Percentiles rank a stretch among this genome's conserved stretches.
Conservation (phyloP, 352 stramenopile genomes). For the Phytopythium ostracodes region DNA sequence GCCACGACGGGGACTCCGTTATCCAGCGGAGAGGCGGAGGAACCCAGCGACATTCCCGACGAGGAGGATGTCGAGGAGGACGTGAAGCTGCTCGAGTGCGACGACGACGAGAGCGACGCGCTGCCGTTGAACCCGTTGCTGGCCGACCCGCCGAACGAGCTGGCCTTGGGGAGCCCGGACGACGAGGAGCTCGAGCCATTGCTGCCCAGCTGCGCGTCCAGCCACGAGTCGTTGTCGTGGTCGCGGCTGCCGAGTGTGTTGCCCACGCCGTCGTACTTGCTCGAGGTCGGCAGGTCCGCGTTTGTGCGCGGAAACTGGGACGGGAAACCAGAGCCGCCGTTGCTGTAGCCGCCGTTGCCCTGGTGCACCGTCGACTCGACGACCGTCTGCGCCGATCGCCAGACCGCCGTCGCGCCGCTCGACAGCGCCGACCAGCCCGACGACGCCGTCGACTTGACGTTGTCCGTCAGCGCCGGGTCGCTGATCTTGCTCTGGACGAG, state of each 20-base stretch:
- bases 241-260: conserved; percentile 30
- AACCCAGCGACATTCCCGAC: conserved; percentile 18
- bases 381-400: conserved; percentile 60
- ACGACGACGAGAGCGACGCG: conserved; percentile 16
- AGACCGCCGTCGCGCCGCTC: conserved; percentile 52
- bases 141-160: conserved; percentile 28
- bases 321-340: conserved; percentile 15
- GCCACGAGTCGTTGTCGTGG: conserved; percentile 70
- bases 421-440: conserved; percentile 74
- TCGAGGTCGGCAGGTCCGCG: conserved; percentile 38
- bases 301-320: conserved; percentile 59
- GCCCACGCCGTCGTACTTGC: conserved; percentile 64
- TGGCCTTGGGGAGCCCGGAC: conserved; percentile 18
- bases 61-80: conserved; percentile 34
- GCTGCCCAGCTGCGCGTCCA: conserved; percentile 41
- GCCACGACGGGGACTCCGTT: not conserved
- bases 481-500: conserved; percentile 70
- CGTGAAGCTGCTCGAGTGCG: conserved; percentile 35
- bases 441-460: conserved; percentile 79
- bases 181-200: conserved; percentile 10
- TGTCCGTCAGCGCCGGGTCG: conserved; percentile 61
- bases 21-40: conserved; percentile 18
- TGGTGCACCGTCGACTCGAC: conserved; percentile 38
- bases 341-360: conserved; percentile 12
- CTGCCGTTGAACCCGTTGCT: conserved; percentile 4